Conservation (phyloP, 2,329 filamentous ascomycete species). For the Penicillium brasilianum region DNA sequence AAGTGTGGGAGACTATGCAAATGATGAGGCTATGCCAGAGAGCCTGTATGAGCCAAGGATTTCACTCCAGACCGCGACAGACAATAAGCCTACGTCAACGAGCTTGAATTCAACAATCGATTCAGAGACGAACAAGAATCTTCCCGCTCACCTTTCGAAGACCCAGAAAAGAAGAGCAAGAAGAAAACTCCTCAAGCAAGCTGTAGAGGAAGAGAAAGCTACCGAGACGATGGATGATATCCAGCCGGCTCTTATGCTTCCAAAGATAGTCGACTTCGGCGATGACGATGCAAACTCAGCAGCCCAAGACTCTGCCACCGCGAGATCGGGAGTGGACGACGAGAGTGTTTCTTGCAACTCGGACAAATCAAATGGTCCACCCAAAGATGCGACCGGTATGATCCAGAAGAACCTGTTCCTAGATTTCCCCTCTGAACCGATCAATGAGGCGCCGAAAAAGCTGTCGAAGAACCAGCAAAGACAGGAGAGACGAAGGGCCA, state of each 20-base stretch:
- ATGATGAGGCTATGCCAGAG: background rate
- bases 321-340: background rate
- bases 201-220: background rate
- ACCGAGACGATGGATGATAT: background rate
- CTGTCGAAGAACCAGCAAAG: slow-evolving; percentile 7
- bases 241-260: background rate
- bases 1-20: background rate
- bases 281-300: background rate
- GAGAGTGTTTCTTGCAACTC: background rate
- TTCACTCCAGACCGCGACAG: background rate
- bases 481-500: background rate
- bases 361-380: background rate
- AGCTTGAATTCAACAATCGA: background rate
- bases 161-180: background rate
- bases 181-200: background rate
- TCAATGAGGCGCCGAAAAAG: background rate
- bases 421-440: background rate
- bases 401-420: background rate
- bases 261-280: background rate
- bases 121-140: background rate
- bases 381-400: background rate
- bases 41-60: background rate
- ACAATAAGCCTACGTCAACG: background rate
- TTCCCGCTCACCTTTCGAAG: background rate
- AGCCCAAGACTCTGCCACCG: background rate